These are phyloP conservation scores for Liriodendron chinense DNA, from an alignment of 164 flowering plant genomes.

Conservation along the genomic window DNA sequence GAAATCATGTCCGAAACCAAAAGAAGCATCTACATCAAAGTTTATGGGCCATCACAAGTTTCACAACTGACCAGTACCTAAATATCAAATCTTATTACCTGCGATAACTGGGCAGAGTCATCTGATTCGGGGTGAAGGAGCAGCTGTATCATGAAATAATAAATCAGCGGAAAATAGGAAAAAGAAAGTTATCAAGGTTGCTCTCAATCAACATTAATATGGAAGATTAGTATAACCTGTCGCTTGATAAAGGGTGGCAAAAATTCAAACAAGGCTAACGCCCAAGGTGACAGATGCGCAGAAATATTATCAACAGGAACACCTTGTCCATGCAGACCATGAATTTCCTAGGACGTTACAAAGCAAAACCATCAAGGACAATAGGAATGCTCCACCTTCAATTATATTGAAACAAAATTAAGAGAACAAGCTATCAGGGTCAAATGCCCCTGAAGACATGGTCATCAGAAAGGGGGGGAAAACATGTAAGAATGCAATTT, in stretches of 20 bases:
- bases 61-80: background rate
- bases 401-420: no score
- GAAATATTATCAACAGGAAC: conserved; percentile 72
- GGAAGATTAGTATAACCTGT: conserved; percentile 48
- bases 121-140: conserved; percentile 82
- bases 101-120: conserved; percentile 96
- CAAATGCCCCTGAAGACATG: no score
- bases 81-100: conserved; percentile 40
- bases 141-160: conserved; percentile 29
- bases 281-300: conserved; percentile 96
- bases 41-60: background rate
- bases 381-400: no score
- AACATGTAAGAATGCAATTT: background rate
- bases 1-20: no score
- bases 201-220: background rate
- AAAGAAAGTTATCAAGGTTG: no score
- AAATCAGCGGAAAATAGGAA: no score
- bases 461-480: no score
- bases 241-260: conserved; percentile 83
- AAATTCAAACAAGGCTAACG: conserved; percentile 93
- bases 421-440: no score
- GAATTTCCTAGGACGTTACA: conserved; percentile 70
- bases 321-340: conserved; percentile 72
- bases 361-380: background rate
- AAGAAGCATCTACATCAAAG: no score